Conservation (phyloP, 139 green algal genomes). For the Coelastrella sp. region DNA sequence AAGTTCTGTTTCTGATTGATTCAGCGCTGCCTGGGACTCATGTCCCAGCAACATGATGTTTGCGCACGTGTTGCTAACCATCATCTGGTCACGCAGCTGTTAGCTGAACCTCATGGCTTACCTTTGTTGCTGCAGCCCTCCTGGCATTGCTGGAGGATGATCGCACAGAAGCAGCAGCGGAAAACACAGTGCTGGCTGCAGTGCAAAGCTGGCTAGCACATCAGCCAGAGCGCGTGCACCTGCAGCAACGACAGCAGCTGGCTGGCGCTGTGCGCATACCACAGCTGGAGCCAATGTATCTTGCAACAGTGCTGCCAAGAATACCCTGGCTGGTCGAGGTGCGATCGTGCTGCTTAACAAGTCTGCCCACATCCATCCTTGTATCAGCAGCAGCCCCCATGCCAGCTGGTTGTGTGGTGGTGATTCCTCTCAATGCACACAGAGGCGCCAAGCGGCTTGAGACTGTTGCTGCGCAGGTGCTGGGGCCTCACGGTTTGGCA, state of each 20-base stretch:
- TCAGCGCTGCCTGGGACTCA: neutral
- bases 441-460: neutral
- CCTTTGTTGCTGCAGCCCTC: neutral
- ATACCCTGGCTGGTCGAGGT: conserved; percentile 39
- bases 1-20: neutral
- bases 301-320: conserved; percentile 37
- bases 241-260: conserved; percentile 4
- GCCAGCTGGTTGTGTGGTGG: neutral
- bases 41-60: no score
- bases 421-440: neutral
- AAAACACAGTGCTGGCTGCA: conserved; percentile 45
- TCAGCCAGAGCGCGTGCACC: neutral
- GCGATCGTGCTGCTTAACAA: neutral
- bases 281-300: conserved; percentile 28
- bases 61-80: no score
- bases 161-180: conserved; percentile 17
- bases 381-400: neutral
- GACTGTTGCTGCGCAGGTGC: neutral
- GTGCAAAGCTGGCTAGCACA: conserved; percentile 43
- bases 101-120: no score
- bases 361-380: neutral
- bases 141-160: conserved; percentile 7
- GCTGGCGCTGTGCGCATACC: conserved; percentile 33
- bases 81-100: no score
- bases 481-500: conserved; percentile 14